Evolutionary conservation across 108 stramenopile genomes (phyloP).

Genomic region (Chaetoceros muelleri): DNA sequence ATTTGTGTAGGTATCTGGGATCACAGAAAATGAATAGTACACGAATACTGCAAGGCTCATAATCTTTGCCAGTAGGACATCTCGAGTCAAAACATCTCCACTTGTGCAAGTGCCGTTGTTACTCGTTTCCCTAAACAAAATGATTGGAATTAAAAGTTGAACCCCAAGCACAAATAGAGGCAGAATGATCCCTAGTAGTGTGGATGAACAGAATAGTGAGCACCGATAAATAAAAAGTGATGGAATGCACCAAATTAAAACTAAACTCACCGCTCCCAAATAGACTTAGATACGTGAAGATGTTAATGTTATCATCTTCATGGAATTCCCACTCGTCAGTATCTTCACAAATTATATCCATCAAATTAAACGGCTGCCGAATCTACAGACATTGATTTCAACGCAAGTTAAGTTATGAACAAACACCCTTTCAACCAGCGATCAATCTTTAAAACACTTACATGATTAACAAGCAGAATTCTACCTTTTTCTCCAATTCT

Average conservation of each 20-base stretch:
- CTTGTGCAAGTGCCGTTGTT: background rate
- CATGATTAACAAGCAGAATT: background rate
- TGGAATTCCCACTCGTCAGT: conserved; percentile 17
- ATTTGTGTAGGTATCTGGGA: conserved; percentile 13
- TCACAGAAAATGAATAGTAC: conserved; percentile 31
- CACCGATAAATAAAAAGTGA: too few relatives aligned
- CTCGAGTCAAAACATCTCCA: conserved; percentile 8
- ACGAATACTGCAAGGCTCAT: conserved; percentile 32
- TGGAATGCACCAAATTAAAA: too few relatives aligned
- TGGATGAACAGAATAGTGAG: too few relatives aligned
- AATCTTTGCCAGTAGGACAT: conserved; percentile 6
- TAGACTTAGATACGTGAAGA: conserved; percentile 32
- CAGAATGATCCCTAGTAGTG: conserved; percentile 17
- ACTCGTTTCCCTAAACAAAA: conserved; percentile 7
- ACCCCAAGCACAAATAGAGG: conserved; percentile 20
- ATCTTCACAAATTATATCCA: conserved; percentile 6
- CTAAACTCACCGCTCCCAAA: conserved; percentile 35
- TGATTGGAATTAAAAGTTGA: conserved; percentile 24
- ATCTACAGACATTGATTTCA: background rate
- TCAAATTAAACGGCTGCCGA: background rate
- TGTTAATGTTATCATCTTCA: conserved; percentile 14
- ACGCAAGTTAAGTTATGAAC: background rate
- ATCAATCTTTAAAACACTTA: too few relatives aligned
- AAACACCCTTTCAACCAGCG: background rate
- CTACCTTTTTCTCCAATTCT: conserved; percentile 16